Conservation (phyloP, 73 alveolate species). For the Tetrahymena malaccensis region DNA sequence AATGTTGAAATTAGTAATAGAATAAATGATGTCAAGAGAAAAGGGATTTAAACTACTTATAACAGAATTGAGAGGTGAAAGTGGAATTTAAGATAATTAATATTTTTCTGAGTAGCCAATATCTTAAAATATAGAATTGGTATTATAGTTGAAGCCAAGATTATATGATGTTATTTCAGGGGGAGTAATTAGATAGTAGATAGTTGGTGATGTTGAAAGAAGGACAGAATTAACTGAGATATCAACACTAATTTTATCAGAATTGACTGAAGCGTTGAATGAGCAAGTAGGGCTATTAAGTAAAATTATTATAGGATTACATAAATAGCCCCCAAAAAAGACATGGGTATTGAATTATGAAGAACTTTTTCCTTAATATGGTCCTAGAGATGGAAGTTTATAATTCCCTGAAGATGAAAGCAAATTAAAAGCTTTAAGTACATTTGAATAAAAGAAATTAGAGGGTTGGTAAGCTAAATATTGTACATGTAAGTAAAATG, state of each 20-base stretch:
- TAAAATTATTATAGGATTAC: neutral
- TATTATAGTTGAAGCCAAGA: neutral
- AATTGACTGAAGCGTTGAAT: neutral
- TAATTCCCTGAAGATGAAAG: neutral
- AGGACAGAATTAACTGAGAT: neutral
- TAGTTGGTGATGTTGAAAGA: neutral
- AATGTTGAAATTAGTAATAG: neutral
- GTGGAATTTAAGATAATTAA: neutral
- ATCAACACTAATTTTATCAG: neutral
- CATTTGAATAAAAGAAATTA: neutral
- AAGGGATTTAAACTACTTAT: neutral
- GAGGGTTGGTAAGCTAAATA: neutral
- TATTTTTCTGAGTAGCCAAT: neutral
- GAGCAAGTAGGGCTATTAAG: neutral
- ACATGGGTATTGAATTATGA: neutral
- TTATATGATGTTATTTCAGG: neutral
- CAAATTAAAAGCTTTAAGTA: neutral
- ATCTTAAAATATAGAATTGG: neutral
- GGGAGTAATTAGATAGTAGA: neutral
- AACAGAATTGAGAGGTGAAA: neutral
- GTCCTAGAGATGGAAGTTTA: neutral
- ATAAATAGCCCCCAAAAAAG: neutral
- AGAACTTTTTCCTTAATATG: neutral
- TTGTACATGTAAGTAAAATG: neutral
- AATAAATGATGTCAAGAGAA: neutral